Conservation (phyloP, 805 yeast genomes). For the Yamadazyma takamatsuzukensis region DNA sequence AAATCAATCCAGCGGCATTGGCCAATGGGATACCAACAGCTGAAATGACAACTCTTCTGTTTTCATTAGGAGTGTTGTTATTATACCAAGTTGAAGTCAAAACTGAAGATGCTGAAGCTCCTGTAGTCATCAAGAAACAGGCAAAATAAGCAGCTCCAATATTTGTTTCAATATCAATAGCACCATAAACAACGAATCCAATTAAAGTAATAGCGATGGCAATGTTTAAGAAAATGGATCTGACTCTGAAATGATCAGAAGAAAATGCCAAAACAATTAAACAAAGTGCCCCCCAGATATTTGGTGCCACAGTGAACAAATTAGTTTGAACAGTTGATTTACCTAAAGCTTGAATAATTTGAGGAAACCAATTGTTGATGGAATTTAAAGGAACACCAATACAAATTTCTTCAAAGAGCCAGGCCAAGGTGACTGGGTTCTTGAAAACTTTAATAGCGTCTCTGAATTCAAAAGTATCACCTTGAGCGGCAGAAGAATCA, state of each 20-base stretch:
- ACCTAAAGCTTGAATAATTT: conserved; percentile 35
- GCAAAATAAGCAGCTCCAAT: conserved; percentile 42
- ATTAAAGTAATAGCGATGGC: conserved; percentile 38
- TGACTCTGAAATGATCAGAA: conserved; percentile 37
- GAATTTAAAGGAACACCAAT: conserved; percentile 49
- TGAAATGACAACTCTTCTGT: conserved; percentile 43
- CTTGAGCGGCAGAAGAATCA: conserved; percentile 43
- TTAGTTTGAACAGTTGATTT: conserved; percentile 39
- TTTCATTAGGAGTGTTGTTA: conserved; percentile 45
- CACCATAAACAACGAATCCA: conserved; percentile 46
- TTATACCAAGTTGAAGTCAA: conserved; percentile 50
- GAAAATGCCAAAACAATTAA: conserved; percentile 34
- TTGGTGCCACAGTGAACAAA: conserved; percentile 47
- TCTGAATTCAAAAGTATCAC: conserved; percentile 29
- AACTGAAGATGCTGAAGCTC: conserved; percentile 47
- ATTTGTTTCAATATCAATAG: conserved; percentile 36
- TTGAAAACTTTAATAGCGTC: conserved; percentile 43
- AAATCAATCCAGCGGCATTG: conserved; percentile 29
- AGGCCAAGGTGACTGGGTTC: conserved; percentile 42
- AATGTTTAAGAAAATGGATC: conserved; percentile 36
- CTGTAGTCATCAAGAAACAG: conserved; percentile 47
- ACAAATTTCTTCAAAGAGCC: conserved; percentile 43
- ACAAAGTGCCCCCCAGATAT: conserved; percentile 44
- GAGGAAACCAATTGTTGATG: conserved; percentile 50
- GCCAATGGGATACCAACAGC: conserved; percentile 41